Evolutionary conservation across 257 asterid genomes (phyloP).

Genomic region (Solanum gandarillasii): DNA sequence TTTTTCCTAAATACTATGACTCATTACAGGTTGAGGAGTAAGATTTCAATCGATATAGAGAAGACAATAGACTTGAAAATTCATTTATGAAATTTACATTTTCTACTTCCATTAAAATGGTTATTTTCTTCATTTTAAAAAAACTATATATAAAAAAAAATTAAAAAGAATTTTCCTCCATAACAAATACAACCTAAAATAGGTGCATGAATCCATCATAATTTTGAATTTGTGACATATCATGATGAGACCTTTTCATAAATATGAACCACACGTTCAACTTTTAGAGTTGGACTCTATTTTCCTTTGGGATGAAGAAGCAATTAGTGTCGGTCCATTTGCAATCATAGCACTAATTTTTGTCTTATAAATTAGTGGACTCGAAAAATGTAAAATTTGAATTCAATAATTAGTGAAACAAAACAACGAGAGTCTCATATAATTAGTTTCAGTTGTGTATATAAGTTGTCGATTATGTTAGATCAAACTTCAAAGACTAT

Average conservation of each 20-base stretch:
- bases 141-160: neutral
- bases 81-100: neutral
- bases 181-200: neutral
- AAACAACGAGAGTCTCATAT: no score
- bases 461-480: neutral
- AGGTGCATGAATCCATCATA: neutral
- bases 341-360: neutral
- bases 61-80: neutral
- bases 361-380: neutral
- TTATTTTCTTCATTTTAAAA: no score
- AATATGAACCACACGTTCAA: neutral
- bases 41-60: neutral
- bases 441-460: neutral
- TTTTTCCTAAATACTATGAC: neutral
- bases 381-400: neutral
- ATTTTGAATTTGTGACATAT: neutral
- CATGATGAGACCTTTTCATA: neutral
- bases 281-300: neutral
- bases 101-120: neutral
- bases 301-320: neutral
- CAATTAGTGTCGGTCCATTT: neutral
- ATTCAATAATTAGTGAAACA: neutral
- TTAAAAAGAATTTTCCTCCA: no score
- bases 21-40: neutral
- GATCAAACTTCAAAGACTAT: neutral